phyloP scores from a whole-genome alignment of 129 eudicot species.

The Arctium minus region DNA sequence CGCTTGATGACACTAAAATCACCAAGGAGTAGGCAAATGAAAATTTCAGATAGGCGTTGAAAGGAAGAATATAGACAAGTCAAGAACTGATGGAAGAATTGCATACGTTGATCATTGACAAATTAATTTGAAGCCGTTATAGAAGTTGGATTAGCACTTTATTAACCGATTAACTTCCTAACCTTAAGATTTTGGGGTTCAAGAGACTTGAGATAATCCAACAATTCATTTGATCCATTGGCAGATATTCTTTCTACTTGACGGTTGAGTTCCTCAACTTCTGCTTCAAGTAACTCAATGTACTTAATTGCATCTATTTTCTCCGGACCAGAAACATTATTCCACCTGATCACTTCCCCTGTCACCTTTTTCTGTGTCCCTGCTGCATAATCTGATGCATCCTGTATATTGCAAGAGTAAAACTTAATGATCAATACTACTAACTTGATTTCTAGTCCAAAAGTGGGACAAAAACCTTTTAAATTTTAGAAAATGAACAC shows the following conservation, averaged over 20 bases:
- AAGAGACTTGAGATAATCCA: constrained; percentile 89
- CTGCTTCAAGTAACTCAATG: constrained; percentile 96
- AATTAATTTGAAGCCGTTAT: background rate
- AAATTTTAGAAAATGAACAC: background rate
- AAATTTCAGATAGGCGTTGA: background rate
- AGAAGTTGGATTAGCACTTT: background rate
- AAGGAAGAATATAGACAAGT: background rate
- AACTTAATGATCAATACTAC: background rate
- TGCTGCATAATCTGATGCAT: constrained; percentile 83
- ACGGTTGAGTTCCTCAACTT: constrained; percentile 86
- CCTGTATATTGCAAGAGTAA: constrained; percentile 39
- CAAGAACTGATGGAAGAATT: background rate
- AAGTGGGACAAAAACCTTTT: background rate
- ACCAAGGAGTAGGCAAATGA: background rate
- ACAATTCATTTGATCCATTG: constrained; percentile 76
- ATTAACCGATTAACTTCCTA: constrained; percentile 15
- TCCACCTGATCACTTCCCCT: constrained; percentile 98
- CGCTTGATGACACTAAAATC: too few relatives aligned
- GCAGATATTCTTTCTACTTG: constrained; percentile 85
- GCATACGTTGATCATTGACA: background rate
- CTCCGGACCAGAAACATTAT: constrained; percentile 94
- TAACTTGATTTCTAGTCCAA: background rate
- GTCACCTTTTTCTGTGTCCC: constrained; percentile 95
- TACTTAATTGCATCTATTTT: constrained; percentile 86
- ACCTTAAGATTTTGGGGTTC: constrained; percentile 99